Evolutionary conservation across 352 stramenopile species (phyloP), one percentile per base, ranked within the genome.

Genomic region (Lagenidium sp.): DNA sequence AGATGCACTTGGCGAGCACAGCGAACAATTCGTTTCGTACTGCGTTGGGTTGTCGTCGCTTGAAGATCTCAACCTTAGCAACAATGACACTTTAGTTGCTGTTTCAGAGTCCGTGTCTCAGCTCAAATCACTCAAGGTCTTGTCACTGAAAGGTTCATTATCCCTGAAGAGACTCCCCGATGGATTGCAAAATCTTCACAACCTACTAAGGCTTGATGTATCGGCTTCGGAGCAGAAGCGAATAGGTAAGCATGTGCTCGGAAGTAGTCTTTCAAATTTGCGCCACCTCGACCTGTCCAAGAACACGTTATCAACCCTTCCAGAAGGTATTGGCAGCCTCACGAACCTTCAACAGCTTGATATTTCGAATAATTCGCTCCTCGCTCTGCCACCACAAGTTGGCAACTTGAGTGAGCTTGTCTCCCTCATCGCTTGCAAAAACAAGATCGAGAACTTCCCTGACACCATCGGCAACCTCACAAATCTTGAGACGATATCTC

Each of bases 61-160:
- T 0, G 62, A 82, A 50, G 60, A 79, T 22, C 61, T 91, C 21
- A 65, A 80, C 21, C 25, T 88, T 2, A 53, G 50, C 6, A 65
- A 49, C 31, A 91, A 88, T 24, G 12, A 46, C 3, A 8, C 43
- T 20, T 44, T 85, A 2, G 51, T 60, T 40, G 16, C 25, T 3
- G 45, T 82, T 34, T 41, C 53, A 2, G 68, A 82, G 21, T 45
- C 47, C 10, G 47, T 82, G 6, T 59, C 68, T 1, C 46, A 47
- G 13, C 43, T 85, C 0, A n/a, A 49, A 11, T 55, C 50, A 4
- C 51, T 85, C 5, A 50, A 72, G 32, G 36, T 48, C 1, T 57
- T 82, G 2, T 46, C 46, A 16, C 6, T 85, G 7, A 60, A 61
- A 31, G 73, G 67, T 3, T 80, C 77, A 22, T 15, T 44, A 0